Evolutionary conservation across 2,329 filamentous ascomycete species (phyloP), one percentile per base, ranked within the genome.

Genomic region (Amesomyces nigricolor): DNA sequence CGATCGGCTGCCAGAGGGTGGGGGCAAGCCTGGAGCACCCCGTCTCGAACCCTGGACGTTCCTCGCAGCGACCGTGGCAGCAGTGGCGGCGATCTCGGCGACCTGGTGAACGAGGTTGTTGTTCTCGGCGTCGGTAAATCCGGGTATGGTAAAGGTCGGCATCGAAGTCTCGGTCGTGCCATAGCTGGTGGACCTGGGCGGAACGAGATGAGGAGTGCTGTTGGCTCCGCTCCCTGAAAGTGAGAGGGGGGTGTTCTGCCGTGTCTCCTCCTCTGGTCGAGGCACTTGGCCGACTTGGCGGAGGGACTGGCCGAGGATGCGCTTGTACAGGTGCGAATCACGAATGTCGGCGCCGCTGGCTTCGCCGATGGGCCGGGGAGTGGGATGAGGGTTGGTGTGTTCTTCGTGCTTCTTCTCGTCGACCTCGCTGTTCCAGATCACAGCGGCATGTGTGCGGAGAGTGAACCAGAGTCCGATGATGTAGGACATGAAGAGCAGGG

Each of bases 381-480:
- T 67, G 17, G 62, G 54, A 29, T 66, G 61, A 14, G 65, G 62
- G 2, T 65, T 64, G 39, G 68, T 59, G 5, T 68, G 66, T 14
- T 85, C 80, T 11, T 83, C 80, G 40, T 81, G 76, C 64, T 83
- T 86, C 72, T 90, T 91, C 71, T 91, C 88, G 39, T 91, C 88
- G 2, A 79, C 69, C 59, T 96, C 91, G 8, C 81, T 87, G 65
- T 91, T 94, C 94, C 94, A 99, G 62, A 99, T 99, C 45, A 96
- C 88, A 4, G 95, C 91, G 4, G 94, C 94, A 68, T 99, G 94
- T 0, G 94, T 99, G 61, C 94, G 82, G 17, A 99, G 80, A 0
- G 94, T 99, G 71, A 99, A 99, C 79, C 94, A 89, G 13, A 99
- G 77, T 22, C 94, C 94, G 58, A 97, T 94, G 37, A 94, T 78